Percentiles rank a stretch among this genome's conserved stretches.
phyloP scores from a whole-genome alignment of 2,329 filamentous ascomycete genomes.

The Pseudocercospora fuligena region DNA sequence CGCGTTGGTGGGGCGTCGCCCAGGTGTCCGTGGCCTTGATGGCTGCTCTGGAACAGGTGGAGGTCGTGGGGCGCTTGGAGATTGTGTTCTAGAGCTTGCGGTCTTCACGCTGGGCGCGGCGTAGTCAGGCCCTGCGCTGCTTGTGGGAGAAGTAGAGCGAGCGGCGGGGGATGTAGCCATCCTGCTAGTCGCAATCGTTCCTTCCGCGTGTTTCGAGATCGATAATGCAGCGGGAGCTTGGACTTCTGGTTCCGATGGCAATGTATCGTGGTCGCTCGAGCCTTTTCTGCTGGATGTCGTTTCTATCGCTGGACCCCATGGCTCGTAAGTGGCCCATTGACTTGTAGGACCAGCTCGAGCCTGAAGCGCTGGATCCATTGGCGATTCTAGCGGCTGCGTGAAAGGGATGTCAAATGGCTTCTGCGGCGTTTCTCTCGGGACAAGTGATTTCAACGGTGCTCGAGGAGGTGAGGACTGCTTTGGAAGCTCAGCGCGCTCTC shows the following conservation, averaged over 20 bases:
- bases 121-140: slow-evolving; percentile 16
- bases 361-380: slow-evolving; percentile 39
- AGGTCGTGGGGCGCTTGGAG: slow-evolving; percentile 12
- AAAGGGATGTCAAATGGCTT: slow-evolving; percentile 5
- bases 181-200: neutral
- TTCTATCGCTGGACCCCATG: slow-evolving; percentile 19
- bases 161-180: slow-evolving; percentile 19
- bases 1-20: slow-evolving; percentile 47
- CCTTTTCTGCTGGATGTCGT: neutral
- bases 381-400: slow-evolving; percentile 37
- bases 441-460: slow-evolving; percentile 26
- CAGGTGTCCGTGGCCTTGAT: slow-evolving; percentile 12
- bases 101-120: slow-evolving; percentile 9
- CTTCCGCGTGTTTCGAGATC: slow-evolving; percentile 1
- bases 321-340: slow-evolving; percentile 21
- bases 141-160: slow-evolving; percentile 18
- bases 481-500: slow-evolving; percentile 34
- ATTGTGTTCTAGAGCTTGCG: slow-evolving; percentile 20
- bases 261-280: neutral
- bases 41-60: slow-evolving; percentile 30
- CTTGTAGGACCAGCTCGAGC: neutral
- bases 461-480: slow-evolving; percentile 30
- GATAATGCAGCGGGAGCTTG: slow-evolving; percentile 12
- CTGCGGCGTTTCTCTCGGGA: slow-evolving; percentile 16
- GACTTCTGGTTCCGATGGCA: neutral